These are phyloP conservation scores for Neurospora sublineolata DNA, from an alignment of 495 filamentous ascomycete species.

Conservation along the genomic window DNA sequence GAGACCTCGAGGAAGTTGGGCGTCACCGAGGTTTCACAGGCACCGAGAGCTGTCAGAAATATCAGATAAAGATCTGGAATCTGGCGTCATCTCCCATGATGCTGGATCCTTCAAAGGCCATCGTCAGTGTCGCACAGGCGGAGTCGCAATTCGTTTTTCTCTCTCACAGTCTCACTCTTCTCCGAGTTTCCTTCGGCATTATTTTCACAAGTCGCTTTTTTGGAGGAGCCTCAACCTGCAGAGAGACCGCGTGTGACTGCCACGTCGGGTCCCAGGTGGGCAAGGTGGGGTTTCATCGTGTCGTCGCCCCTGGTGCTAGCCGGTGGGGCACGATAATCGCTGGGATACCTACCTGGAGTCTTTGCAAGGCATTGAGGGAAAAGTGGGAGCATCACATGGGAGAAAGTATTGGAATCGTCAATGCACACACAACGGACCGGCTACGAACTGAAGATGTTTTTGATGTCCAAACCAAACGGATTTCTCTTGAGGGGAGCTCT, in stretches of 20 bases:
- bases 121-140: background rate
- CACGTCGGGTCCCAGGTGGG: background rate
- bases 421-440: background rate
- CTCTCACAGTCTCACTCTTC: background rate
- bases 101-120: background rate
- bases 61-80: background rate
- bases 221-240: background rate
- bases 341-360: background rate
- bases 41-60: background rate
- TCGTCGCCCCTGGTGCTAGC: background rate
- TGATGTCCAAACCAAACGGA: background rate
- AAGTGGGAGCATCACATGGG: background rate
- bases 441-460: background rate
- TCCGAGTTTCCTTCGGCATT: background rate
- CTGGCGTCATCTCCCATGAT: background rate
- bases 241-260: background rate
- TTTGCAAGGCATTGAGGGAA: background rate
- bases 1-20: background rate
- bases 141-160: background rate
- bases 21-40: background rate
- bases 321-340: background rate
- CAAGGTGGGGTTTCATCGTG: background rate
- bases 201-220: background rate
- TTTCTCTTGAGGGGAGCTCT: background rate
- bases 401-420: background rate